A percentile compares a stretch with the other conserved stretches of the same genome.
phyloP scores from a whole-genome alignment of 2,329 filamentous ascomycete species.

The Penicillium sp. region DNA sequence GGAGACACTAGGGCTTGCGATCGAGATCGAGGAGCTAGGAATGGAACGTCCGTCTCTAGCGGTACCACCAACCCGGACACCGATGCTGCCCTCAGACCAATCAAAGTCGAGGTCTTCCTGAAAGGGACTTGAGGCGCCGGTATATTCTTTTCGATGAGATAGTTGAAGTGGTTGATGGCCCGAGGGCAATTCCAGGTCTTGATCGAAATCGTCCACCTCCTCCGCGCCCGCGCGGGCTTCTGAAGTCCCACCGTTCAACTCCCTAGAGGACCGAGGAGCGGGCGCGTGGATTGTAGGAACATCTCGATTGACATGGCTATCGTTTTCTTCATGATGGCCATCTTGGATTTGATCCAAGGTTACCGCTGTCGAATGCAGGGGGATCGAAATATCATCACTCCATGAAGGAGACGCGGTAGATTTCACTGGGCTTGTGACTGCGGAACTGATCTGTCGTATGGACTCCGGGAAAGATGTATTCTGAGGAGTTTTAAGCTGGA shows the following conservation, averaged over 20 bases:
- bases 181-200: conserved; percentile 65
- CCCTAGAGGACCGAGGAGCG: conserved; percentile 52
- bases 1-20: conserved; percentile 84
- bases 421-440: conserved; percentile 38
- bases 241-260: conserved; percentile 42
- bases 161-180: conserved; percentile 59
- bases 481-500: conserved; percentile 61
- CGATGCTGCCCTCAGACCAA: conserved; percentile 89
- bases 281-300: conserved; percentile 62
- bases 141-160: conserved; percentile 54
- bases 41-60: conserved; percentile 70
- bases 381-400: conserved; percentile 42
- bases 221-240: conserved; percentile 42
- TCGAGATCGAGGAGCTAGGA: conserved; percentile 79
- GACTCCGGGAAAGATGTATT: conserved; percentile 60
- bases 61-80: conserved; percentile 83
- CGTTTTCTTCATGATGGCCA: too few species aligned
- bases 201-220: conserved; percentile 62
- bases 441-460: conserved; percentile 59
- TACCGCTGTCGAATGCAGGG: conserved; percentile 50
- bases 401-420: conserved; percentile 24
- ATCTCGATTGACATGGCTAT: conserved; percentile 59
- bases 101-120: conserved; percentile 73
- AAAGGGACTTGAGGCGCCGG: conserved; percentile 56
- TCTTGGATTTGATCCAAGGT: conserved; percentile 61